Base-by-base conservation (phyloP, 2,329 filamentous ascomycete species). In the Coleophoma eucalyptorum region DNA sequence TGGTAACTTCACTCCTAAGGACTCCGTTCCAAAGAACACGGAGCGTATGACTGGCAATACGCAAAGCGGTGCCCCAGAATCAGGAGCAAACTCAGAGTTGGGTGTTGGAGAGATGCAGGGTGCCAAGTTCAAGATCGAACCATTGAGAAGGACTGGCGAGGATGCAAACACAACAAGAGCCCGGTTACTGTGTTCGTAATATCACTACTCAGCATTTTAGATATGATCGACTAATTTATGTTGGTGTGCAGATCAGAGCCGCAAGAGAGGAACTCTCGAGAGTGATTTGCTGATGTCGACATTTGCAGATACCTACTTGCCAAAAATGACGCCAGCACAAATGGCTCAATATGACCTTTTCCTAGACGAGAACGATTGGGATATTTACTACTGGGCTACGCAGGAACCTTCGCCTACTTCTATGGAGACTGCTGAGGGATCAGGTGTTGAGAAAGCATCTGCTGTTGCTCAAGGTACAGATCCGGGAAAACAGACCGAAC, bases 311-410 rank as follows among this genome's bases (percentile, higher is more conserved):
- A 75, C 78, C 49, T 79, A 95, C 70, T 84, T 99, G 19, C 75
- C 78, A 41, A 74, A 73, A 54, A 96, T 99, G 89, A 81, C 80
- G 1, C 69, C 75, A 5, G 70, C 77, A 46, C 88, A 95, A 66
- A 84, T 97, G 61, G 72, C 81, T 61, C 83, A 96, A 70, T 97
- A 94, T 75, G 93, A 97, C 69, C 75, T 80, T 26, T 95, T 99
- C 76, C 84, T 99, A 50, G 94, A 99, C 71, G 94, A 99, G 74
- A 99, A 99, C 71, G 94, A 99, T 75, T 99, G 94, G 94, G 94
- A 99, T 69, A 97, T 99, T 55, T 99, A 99, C 78, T 99, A 99
- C 79, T 99, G 94, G 94, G 90, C 89, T 3, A 99, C 94, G 15
- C 94, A 99, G 71, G 84, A 90, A 61, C 78, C 86, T 12, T 72